Conservation (phyloP, 1,139 yeast species). For the Debaryomyces sp. region DNA sequence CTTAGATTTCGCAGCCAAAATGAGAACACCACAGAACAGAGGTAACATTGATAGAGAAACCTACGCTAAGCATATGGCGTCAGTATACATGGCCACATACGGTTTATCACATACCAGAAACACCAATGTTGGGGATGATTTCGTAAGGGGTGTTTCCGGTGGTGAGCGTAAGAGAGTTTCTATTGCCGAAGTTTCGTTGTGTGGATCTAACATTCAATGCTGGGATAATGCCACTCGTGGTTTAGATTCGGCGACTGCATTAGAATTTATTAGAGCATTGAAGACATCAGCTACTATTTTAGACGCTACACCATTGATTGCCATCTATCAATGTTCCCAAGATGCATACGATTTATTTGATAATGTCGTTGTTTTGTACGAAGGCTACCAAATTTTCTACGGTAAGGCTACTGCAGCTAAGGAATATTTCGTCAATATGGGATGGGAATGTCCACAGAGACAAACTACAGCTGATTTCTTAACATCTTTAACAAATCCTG, state of each 20-base stretch:
- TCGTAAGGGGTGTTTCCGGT: conserved; percentile 79
- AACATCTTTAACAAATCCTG: conserved; percentile 60
- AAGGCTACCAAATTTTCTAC: conserved; percentile 47
- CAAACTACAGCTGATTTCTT: conserved; percentile 55
- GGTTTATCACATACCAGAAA: conserved; percentile 68
- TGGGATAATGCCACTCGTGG: conserved; percentile 59
- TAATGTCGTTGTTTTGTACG: conserved; percentile 43
- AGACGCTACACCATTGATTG: conserved; percentile 42
- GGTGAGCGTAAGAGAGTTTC: conserved; percentile 85
- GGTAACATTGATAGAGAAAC: conserved; percentile 55
- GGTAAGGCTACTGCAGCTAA: conserved; percentile 40
- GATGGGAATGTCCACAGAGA: conserved; percentile 58
- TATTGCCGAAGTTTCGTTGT: conserved; percentile 27
- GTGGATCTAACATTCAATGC: conserved; percentile 27
- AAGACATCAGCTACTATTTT: conserved; percentile 38
- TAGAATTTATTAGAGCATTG: conserved; percentile 47
- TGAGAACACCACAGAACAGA: conserved; percentile 69
- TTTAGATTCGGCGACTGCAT: conserved; percentile 51
- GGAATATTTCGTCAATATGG: conserved; percentile 40
- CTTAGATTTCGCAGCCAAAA: conserved; percentile 60
- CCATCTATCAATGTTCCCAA: conserved; percentile 51
- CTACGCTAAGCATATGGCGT: conserved; percentile 63
- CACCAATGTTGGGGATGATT: conserved; percentile 72
- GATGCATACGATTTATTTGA: conserved; percentile 48
- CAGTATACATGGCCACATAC: conserved; percentile 71